Evolutionary conservation across 108 stramenopile species (phyloP).

Genomic region (Ochromonas danica): DNA sequence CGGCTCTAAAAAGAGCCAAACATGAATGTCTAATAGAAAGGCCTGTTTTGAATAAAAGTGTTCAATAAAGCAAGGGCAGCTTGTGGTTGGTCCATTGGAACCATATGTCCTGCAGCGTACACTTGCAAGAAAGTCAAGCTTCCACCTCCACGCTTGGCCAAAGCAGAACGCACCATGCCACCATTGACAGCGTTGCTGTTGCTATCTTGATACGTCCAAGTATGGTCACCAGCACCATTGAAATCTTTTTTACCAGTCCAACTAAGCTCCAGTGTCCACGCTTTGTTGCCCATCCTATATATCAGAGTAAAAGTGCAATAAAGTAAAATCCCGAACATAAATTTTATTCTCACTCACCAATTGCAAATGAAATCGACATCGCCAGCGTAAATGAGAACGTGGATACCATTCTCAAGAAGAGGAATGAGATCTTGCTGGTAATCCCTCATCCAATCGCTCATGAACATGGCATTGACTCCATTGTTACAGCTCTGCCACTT

Average conservation of each 20-base stretch:
- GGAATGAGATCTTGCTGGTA: conserved; percentile 73
- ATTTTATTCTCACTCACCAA: conserved; percentile 47
- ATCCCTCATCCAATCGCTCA: conserved; percentile 85
- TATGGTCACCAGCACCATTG: conserved; percentile 64
- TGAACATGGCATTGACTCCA: conserved; percentile 75
- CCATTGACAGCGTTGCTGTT: conserved; percentile 58
- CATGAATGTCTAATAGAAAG: conserved; percentile 39
- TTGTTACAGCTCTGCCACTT: conserved; percentile 66
- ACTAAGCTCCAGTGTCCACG: conserved; percentile 81
- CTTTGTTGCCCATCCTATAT: conserved; percentile 73
- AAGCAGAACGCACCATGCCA: conserved; percentile 65
- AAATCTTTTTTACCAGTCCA: conserved; percentile 80
- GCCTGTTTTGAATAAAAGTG: conserved; percentile 40
- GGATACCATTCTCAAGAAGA: conserved; percentile 72
- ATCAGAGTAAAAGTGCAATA: background rate
- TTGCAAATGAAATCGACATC: conserved; percentile 97
- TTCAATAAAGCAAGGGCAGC: conserved; percentile 51
- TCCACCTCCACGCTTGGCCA: conserved; percentile 7
- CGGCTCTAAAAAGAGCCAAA: too few relatives aligned
- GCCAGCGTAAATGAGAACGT: conserved; percentile 83
- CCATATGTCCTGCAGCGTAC: conserved; percentile 60
- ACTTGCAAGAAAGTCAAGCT: conserved; percentile 77
- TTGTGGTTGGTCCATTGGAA: conserved; percentile 54
- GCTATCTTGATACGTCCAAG: background rate
- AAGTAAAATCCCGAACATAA: background rate